phyloP scores from a whole-genome alignment of 352 stramenopile genomes.

The Blastocystis sp. region DNA sequence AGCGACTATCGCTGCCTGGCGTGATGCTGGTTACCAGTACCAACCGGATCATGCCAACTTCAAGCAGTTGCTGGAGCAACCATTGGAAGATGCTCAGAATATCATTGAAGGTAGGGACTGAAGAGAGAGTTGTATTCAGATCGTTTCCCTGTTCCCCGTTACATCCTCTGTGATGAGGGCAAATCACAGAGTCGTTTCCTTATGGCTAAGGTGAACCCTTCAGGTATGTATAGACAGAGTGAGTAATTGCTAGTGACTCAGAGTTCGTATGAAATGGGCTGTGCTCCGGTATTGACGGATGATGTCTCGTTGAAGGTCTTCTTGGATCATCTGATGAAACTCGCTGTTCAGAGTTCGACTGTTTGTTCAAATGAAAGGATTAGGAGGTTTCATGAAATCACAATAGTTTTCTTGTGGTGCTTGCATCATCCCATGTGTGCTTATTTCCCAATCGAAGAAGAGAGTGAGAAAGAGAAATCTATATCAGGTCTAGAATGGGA shows the following conservation, averaged over 20 bases:
- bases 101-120: slow-evolving; percentile 84
- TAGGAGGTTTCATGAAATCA: neutral
- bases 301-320: slow-evolving; percentile 99
- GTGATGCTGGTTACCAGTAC: slow-evolving; percentile 86
- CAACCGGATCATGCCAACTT: slow-evolving; percentile 91
- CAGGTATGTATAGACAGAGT: slow-evolving; percentile 86
- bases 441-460: slow-evolving; percentile 46
- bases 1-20: slow-evolving; percentile 95
- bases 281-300: slow-evolving; percentile 89
- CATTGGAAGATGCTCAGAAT: slow-evolving; percentile 85
- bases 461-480: neutral
- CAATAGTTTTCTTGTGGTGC: neutral
- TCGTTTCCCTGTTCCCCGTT: slow-evolving; percentile 92
- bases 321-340: slow-evolving; percentile 95
- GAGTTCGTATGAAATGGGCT: slow-evolving; percentile 46
- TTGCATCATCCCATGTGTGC: neutral
- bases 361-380: neutral
- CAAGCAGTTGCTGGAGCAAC: slow-evolving; percentile 90
- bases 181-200: slow-evolving; percentile 97
- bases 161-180: slow-evolving; percentile 98
- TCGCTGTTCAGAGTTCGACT: slow-evolving; percentile 71
- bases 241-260: slow-evolving; percentile 74
- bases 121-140: slow-evolving; percentile 53
- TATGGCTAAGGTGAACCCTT: slow-evolving; percentile 98
- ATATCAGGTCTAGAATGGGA: slow-evolving; percentile 15